These are phyloP conservation scores for Leccinum longicurvipes DNA, from an alignment of 768 basidiomycete species.

Conservation along the genomic window DNA sequence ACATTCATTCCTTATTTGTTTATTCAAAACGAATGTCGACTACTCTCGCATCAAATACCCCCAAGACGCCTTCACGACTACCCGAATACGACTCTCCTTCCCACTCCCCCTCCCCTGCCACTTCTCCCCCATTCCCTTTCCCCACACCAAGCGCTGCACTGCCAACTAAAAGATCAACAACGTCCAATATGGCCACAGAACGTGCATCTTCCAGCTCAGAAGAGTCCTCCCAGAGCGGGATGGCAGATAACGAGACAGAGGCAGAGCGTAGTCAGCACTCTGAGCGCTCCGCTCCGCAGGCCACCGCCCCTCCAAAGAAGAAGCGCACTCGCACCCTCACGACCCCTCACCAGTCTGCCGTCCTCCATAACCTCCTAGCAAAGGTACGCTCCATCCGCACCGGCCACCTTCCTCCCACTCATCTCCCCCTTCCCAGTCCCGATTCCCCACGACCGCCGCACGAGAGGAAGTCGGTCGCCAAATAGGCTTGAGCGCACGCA, in stretches of 20 bases:
- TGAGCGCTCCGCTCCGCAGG: slow-evolving; percentile 32
- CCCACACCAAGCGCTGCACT: slow-evolving; percentile 11
- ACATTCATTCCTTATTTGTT: slow-evolving; percentile 25
- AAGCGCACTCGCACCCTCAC: slow-evolving; percentile 87
- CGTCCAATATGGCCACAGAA: slow-evolving; percentile 20
- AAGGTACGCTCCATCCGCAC: slow-evolving; percentile 49
- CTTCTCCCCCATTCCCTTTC: background rate
- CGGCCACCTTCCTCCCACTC: background rate
- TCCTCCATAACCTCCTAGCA: slow-evolving; percentile 82
- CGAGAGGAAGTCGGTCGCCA: slow-evolving; percentile 84
- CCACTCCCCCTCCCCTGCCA: background rate
- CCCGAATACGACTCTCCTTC: slow-evolving; percentile 13
- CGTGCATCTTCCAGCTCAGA: slow-evolving; percentile 29
- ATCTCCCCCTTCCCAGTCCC: slow-evolving; percentile 51
- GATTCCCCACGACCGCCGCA: slow-evolving; percentile 84
- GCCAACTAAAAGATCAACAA: slow-evolving; percentile 21
- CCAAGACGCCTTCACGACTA: slow-evolving; percentile 19
- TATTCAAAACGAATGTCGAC: slow-evolving; percentile 23
- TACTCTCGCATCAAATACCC: slow-evolving; percentile 18
- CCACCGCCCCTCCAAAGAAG: slow-evolving; percentile 38
- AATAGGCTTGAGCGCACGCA: slow-evolving; percentile 85
- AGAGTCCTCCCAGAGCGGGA: slow-evolving; percentile 48
- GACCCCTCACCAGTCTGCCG: slow-evolving; percentile 84
- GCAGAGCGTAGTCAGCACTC: slow-evolving; percentile 41
- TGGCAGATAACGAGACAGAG: slow-evolving; percentile 60